Conservation (phyloP, 495 filamentous ascomycete genomes). For the Penicillium paradoxum region DNA sequence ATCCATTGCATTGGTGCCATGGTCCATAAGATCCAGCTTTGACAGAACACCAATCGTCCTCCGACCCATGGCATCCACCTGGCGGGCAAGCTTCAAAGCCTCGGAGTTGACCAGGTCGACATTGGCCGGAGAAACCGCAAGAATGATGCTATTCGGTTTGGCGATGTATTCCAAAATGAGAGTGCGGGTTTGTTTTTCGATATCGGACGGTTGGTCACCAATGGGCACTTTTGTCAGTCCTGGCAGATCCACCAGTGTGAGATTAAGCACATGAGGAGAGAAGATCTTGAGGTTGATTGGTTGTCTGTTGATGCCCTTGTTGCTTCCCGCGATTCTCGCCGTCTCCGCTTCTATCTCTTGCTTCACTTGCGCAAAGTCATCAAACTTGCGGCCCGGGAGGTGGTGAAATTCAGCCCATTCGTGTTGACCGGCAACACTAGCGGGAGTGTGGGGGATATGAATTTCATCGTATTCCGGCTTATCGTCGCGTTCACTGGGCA, state of each 20-base stretch:
- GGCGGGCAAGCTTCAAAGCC: conserved; percentile 90
- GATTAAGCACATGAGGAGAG: conserved; percentile 91
- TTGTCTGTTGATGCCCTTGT: conserved; percentile 97
- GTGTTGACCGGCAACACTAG: conserved; percentile 61
- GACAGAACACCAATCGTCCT: conserved; percentile 97
- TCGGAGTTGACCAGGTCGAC: conserved; percentile 99
- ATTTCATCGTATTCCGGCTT: conserved; percentile 60
- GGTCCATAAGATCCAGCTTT: conserved; percentile 98
- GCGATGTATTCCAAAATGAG: conserved; percentile 98
- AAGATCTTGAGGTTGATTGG: conserved; percentile 99
- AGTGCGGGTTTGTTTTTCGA: conserved; percentile 97
- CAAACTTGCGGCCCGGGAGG: conserved; percentile 81
- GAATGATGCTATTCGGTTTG: conserved; percentile 96
- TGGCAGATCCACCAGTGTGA: conserved; percentile 94
- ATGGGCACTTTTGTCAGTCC: conserved; percentile 98
- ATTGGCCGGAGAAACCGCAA: conserved; percentile 96
- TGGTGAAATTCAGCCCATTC: conserved; percentile 99
- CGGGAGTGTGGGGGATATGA: conserved; percentile 63
- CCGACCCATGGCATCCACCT: conserved; percentile 92
- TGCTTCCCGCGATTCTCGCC: conserved; percentile 87
- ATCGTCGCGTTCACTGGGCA: conserved; percentile 73
- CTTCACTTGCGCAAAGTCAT: conserved; percentile 88
- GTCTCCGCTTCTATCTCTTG: conserved; percentile 98
- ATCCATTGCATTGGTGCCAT: conserved; percentile 96
- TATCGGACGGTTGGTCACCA: conserved; percentile 95